Conservation (phyloP, 768 basidiomycete species). For the Leccinellum rugosiceps region DNA sequence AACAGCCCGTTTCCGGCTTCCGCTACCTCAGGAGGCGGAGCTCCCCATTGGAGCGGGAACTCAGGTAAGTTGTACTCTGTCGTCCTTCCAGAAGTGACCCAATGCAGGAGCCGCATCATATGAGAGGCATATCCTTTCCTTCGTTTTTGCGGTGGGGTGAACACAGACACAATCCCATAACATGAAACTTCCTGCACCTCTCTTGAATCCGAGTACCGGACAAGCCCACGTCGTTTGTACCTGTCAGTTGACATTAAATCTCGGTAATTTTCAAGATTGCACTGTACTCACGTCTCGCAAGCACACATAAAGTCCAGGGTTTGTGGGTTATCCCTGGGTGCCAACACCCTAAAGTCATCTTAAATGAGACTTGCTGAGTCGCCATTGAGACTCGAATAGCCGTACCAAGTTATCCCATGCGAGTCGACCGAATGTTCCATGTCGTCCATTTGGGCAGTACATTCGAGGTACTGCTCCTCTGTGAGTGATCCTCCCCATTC, state of each 20-base stretch:
- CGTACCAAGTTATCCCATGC: constrained; percentile 50
- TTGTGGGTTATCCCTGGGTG: constrained; percentile 45
- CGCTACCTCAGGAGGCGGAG: constrained; percentile 36
- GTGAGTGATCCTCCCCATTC: constrained; percentile 46
- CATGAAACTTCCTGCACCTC: constrained; percentile 35
- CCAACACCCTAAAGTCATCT: constrained; percentile 48
- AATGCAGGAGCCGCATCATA: constrained; percentile 66
- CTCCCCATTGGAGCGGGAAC: constrained; percentile 43
- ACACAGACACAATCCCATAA: constrained; percentile 58
- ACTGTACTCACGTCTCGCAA: constrained; percentile 54
- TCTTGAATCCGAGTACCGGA: constrained; percentile 25
- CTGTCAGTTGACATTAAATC: constrained; percentile 17
- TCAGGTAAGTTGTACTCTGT: constrained; percentile 27
- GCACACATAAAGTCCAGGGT: constrained; percentile 56
- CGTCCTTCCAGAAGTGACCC: constrained; percentile 41
- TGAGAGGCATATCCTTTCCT: constrained; percentile 55
- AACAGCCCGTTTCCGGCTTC: constrained; percentile 40
- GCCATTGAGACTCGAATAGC: neutral
- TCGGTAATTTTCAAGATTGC: neutral
- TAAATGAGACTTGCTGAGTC: neutral
- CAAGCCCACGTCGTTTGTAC: constrained; percentile 33
- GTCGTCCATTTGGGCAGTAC: constrained; percentile 38
- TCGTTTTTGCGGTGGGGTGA: constrained; percentile 47
- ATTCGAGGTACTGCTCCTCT: constrained; percentile 44
- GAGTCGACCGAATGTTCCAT: constrained; percentile 45